phyloP scores from a whole-genome alignment of 2,329 filamentous ascomycete genomes.

The Penicillium sp. region DNA sequence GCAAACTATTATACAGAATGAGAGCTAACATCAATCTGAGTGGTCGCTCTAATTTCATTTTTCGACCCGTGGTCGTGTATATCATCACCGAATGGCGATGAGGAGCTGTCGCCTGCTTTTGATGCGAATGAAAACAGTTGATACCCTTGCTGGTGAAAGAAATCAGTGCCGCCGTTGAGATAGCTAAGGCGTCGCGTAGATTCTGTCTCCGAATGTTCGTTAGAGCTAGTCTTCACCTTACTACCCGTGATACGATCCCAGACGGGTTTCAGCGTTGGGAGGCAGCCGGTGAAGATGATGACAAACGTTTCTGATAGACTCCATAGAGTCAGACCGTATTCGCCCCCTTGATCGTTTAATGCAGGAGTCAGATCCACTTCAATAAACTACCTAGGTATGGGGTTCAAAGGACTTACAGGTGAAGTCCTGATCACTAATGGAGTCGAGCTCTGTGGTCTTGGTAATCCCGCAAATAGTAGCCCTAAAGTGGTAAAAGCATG shows the following conservation, averaged over 20 bases:
- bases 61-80: not conserved
- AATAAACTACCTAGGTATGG: too few relatives aligned
- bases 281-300: too few relatives aligned
- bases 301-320: not conserved
- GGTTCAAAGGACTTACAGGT: not conserved
- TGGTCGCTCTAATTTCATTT: not conserved
- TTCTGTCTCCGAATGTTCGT: not conserved
- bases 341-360: not conserved
- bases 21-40: not conserved
- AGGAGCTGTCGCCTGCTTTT: not conserved
- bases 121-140: not conserved
- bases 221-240: not conserved
- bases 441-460: constrained; percentile 5
- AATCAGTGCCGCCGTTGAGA: too few relatives aligned
- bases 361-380: not conserved
- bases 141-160: not conserved
- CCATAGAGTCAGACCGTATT: not conserved
- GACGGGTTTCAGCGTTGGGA: not conserved
- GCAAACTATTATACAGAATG: not conserved
- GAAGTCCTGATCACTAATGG: not conserved
- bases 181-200: not conserved
- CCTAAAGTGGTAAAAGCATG: not conserved
- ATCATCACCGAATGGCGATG: not conserved
- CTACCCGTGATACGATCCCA: not conserved
- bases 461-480: constrained; percentile 8